Evolutionary conservation across 495 filamentous ascomycete species (phyloP).

Genomic region (Neurospora sp.): DNA sequence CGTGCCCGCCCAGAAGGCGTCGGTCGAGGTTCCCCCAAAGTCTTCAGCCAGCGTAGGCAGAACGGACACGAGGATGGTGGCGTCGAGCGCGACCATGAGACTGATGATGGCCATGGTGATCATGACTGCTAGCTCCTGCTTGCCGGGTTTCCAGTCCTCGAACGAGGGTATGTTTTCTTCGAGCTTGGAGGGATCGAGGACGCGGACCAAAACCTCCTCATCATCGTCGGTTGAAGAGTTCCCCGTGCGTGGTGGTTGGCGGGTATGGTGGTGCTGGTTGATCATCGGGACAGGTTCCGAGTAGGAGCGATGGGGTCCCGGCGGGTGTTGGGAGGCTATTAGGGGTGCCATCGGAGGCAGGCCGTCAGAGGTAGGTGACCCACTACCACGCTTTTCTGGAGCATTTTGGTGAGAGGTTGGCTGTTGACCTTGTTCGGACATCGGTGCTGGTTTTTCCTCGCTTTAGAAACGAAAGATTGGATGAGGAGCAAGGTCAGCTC

Average conservation of each 20-base stretch:
- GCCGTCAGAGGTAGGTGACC: not conserved
- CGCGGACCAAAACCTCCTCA: not conserved
- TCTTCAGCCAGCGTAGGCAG: conserved; percentile 31
- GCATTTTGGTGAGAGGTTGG: not conserved
- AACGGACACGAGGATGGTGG: conserved; percentile 41
- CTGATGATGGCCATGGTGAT: conserved; percentile 34
- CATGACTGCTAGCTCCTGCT: conserved; percentile 31
- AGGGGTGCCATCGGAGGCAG: not conserved
- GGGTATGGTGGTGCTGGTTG: not conserved
- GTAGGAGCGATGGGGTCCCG: not conserved
- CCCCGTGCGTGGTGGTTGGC: not conserved
- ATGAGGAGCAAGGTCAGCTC: not conserved
- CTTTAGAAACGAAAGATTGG: not conserved
- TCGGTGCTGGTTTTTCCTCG: not conserved
- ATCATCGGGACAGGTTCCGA: not conserved
- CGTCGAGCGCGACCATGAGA: conserved; percentile 45
- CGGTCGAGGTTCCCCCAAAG: conserved; percentile 34
- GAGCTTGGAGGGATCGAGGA: conserved; percentile 1
- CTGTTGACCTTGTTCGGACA: not conserved
- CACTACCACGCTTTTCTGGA: not conserved
- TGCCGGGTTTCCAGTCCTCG: conserved; percentile 27
- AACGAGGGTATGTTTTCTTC: conserved; percentile 12
- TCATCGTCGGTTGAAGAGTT: not conserved
- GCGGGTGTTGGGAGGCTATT: not conserved
- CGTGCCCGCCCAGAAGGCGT: conserved; percentile 48